Evolutionary conservation across 495 filamentous ascomycete species (phyloP), one percentile per base, ranked within the genome.

Genomic region (Neurospora africana): DNA sequence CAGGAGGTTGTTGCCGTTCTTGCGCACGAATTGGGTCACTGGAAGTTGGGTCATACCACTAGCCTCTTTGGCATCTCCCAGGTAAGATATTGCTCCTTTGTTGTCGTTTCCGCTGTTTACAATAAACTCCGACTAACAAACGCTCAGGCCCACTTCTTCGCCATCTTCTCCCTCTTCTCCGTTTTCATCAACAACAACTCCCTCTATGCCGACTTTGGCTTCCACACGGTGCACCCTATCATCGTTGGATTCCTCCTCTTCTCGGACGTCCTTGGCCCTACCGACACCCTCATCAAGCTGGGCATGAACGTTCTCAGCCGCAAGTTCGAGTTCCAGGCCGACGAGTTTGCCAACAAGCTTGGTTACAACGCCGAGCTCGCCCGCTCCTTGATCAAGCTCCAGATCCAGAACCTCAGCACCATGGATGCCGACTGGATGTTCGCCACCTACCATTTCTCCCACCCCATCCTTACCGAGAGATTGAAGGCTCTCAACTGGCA

Each of bases 371-470:
- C 86, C 30, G 90, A 97, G 77, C 89, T 99, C 36, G 93, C 94
- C 11, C 83, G 88, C 72, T 94, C 93, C 19, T 86, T 99, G 73
- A 92, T 98, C 82, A 99, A 98, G 84, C 91, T 99, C 44, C 95
- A 99, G 81, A 93, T 98, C 80, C 93, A 98, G 83, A 99, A 99
- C 78, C 86, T 99, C 71, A 94, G 93, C 83, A 96, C 92, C 71
- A 98, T 98, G 95, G 96, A 99, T 80, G 95, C 95, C 47, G 96
- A 99, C 81, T 96, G 91, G 91, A 87, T 97, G 84, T 99, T 97
- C 81, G 94, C 96, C 35, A 94, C 90, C 84, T 99, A 98, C 84
- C 92, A 98, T 83, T 97, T 94, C 87, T 97, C 94, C 9, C 95
- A 99, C 82, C 95, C 95, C 1, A 98, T 98, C 75, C 87, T 99